These are phyloP conservation scores for Inga leiocalycina DNA, from an alignment of 306 rosid genomes.

Conservation along the genomic window DNA sequence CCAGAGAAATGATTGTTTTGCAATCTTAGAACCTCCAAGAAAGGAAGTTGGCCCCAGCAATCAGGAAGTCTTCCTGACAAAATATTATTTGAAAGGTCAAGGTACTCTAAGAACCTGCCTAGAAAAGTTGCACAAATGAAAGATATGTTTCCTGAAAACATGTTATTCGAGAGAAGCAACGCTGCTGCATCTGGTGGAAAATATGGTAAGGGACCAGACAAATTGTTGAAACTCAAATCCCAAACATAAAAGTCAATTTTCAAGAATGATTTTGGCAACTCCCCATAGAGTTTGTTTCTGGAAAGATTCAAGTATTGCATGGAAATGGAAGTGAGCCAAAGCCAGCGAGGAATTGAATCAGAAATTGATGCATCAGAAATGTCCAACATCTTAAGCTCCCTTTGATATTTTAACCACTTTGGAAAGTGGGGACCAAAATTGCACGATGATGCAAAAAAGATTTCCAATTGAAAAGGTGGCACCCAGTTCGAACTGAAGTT, in stretches of 20 bases:
- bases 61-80: not conserved
- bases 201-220: not conserved
- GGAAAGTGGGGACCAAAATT: no score
- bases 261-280: not conserved
- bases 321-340: no score
- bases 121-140: not conserved
- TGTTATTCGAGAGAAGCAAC: not conserved
- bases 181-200: not conserved
- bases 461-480: no score
- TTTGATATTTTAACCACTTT: no score
- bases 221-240: not conserved
- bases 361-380: no score
- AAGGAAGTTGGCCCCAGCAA: not conserved
- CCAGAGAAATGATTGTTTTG: not conserved
- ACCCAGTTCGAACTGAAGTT: no score
- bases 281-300: no score
- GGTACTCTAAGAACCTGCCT: not conserved
- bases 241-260: not conserved
- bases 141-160: not conserved
- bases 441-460: no score
- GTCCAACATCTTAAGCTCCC: no score
- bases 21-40: not conserved
- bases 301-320: no score
- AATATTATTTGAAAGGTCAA: not conserved
- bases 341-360: no score